A percentile compares a stretch with the other conserved stretches of the same genome.
Evolutionary conservation across 164 flowering plant genomes (phyloP).

Genomic region (Paratinospora sagittata): DNA sequence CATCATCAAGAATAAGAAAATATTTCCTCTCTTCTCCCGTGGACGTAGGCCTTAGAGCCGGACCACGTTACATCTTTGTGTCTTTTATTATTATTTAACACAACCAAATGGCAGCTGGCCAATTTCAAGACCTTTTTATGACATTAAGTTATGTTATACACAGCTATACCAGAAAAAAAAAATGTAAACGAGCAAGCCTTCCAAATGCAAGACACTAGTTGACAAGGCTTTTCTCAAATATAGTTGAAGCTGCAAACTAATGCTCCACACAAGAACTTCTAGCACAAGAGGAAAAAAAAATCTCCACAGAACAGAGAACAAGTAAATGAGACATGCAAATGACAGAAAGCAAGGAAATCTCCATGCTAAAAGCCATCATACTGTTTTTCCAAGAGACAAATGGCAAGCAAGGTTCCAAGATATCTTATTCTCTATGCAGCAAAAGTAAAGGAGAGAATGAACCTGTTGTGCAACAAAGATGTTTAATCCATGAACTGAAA

Average conservation of each 20-base stretch:
- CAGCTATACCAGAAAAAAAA: no score
- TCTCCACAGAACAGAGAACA: not conserved
- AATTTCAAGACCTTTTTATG: no score
- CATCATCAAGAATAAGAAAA: no score
- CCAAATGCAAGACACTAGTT: not conserved
- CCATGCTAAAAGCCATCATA: not conserved
- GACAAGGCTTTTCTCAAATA: not conserved
- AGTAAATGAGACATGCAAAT: not conserved
- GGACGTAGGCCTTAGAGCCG: no score
- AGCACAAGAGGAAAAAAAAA: not conserved
- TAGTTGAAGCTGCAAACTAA: not conserved
- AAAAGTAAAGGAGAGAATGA: conserved; percentile 11
- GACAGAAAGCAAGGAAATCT: not conserved
- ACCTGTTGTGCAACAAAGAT: conserved; percentile 98
- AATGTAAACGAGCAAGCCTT: not conserved
- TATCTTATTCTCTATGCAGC: not conserved
- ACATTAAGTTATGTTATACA: no score
- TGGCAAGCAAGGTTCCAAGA: not conserved
- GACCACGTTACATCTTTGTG: no score
- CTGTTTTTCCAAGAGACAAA: not conserved
- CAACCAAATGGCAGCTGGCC: no score
- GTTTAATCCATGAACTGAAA: conserved; percentile 94
- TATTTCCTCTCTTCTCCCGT: no score
- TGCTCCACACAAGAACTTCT: not conserved
- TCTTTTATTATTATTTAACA: no score